Evolutionary conservation across 2,329 filamentous ascomycete genomes (phyloP).

Genomic region (Xylaria hypoxylon): DNA sequence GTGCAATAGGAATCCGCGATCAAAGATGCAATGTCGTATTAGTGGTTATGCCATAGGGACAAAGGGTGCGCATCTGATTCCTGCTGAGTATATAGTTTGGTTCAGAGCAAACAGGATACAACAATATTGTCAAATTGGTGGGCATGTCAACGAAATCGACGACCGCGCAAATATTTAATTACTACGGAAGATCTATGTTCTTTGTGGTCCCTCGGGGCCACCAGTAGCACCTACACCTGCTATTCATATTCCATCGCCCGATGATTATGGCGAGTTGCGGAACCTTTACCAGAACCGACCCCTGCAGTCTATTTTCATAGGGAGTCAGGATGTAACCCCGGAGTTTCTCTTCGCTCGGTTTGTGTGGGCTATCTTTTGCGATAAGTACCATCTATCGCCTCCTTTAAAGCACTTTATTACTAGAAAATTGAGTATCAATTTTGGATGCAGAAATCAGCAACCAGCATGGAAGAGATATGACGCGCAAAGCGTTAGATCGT

Average conservation of each 20-base stretch:
- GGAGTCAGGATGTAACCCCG: neutral
- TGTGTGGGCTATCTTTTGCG: neutral
- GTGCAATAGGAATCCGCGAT: neutral
- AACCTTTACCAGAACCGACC: neutral
- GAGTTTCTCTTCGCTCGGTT: constrained; percentile 2
- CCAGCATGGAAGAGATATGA: neutral
- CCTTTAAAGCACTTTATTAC: neutral
- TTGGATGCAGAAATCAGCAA: neutral
- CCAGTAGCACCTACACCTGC: neutral
- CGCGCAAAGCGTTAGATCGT: neutral
- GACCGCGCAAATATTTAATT: neutral
- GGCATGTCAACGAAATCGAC: neutral
- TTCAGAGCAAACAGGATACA: neutral
- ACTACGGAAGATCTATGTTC: neutral
- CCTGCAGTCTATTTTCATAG: neutral
- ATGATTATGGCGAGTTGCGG: neutral
- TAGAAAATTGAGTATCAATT: neutral
- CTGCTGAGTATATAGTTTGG: neutral
- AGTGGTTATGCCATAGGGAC: neutral
- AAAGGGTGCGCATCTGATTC: neutral
- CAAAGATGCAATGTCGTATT: constrained; percentile 1
- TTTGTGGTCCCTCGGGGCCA: neutral
- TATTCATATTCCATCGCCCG: neutral
- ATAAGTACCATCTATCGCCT: neutral
- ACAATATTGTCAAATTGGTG: neutral